Percentiles rank a stretch among this genome's conserved stretches.
Evolutionary conservation across 768 basidiomycete genomes (phyloP).

Genomic region (Termitomyces sp.): DNA sequence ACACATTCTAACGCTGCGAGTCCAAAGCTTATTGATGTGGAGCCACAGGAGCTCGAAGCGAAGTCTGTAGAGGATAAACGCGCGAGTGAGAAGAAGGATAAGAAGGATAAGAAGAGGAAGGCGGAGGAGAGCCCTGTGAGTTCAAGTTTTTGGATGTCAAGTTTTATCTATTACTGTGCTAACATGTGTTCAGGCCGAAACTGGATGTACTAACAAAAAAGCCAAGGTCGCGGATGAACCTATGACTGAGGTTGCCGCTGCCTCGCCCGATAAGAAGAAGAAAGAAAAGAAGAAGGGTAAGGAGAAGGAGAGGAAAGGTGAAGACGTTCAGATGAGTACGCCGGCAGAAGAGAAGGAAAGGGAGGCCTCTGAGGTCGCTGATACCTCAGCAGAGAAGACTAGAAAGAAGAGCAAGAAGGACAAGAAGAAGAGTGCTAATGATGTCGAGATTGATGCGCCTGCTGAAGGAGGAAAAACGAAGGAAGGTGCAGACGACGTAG

Average conservation of each 20-base stretch:
- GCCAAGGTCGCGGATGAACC: conserved; percentile 18
- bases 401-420: conserved; percentile 11
- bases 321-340: conserved; percentile 7
- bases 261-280: conserved; percentile 22
- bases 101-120: conserved; percentile 30
- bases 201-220: conserved; percentile 21
- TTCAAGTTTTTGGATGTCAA: background rate
- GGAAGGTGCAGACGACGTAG: conserved; percentile 11
- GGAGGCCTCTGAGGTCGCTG: conserved; percentile 11
- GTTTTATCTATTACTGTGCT: background rate
- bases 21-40: conserved; percentile 9
- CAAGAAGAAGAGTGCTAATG: conserved; percentile 11
- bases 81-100: conserved; percentile 19
- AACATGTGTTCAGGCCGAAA: background rate
- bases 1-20: conserved; percentile 28
- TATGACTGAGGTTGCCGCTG: conserved; percentile 6
- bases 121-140: conserved; percentile 22
- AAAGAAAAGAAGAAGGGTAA: conserved; percentile 25
- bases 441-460: conserved; percentile 9
- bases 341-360: conserved; percentile 13
- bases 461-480: conserved; percentile 16
- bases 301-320: conserved; percentile 15
- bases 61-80: conserved; percentile 4
- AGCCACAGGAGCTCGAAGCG: conserved; percentile 8
- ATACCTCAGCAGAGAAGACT: conserved; percentile 11